Evolutionary conservation across 306 rosid species (phyloP), one percentile per base, ranked within the genome.

Genomic region (Fragaria ananassa): DNA sequence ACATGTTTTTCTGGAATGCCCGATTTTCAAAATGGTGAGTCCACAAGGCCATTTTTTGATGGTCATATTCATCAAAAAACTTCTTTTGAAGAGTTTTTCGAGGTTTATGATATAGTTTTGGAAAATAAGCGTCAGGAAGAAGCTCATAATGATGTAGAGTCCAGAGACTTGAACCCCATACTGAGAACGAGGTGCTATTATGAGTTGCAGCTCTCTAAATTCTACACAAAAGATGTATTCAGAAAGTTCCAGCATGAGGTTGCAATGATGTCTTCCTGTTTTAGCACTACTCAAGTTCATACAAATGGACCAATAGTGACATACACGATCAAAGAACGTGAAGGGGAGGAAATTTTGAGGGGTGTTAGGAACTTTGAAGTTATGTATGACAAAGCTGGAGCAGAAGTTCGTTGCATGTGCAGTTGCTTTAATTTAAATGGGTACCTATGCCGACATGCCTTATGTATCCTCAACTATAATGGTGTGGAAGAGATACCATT

Each of bases 341-440:
- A 80, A 51, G 92, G 80, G 71, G 92, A 89, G 65, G 96, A 92
- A 65, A 63, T 76, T 45, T n/a, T 72, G 74, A 72, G 66, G 77
- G 91, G 84, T 39, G 65, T 69, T 34, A 81, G 85, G 82, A 78
- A 78, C 74, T 91, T 83, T 21, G 98, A 92, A 83, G 98, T 92
- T 73, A 70, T 84, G 73, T 90, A 85, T 62, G 97, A 95, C 83
- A 92, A 95, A 87, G 86, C 91, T 0, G 92, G 83, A 72, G 80
- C 88, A 42, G 96, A 95, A 76, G 85, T 92, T 27, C 97, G 93
- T 57, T 95, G 98, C 84, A 61, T 78, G 31, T 95, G 98, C 76
- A 50, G 86, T 83, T 95, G 98, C 85, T 89, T 90, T 76, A 92
- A 92, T 89, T 87, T 90, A 85, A 92, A 88, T 82, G 97, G 98